Base-by-base conservation (phyloP, 129 eudicot species). In the Logfia minima region DNA sequence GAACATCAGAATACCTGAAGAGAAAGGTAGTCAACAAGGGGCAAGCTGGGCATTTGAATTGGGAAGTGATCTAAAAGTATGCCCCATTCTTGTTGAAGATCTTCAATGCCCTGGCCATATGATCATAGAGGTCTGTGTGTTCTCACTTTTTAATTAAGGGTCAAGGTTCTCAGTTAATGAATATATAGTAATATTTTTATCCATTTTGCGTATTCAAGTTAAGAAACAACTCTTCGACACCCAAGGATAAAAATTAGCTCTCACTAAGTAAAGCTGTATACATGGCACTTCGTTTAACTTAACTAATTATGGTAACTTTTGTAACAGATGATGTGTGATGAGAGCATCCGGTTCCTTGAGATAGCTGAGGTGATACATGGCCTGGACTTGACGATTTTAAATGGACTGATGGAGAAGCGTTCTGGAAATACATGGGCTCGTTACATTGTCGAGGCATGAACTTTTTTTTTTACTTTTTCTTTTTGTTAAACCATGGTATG, bases 41-140 rank as follows among this genome's bases (percentile, higher is more conserved):
- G 84, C 90, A 74, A 90, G 90, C 65, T 90, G 96, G 96, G 98
- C 94, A 60, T 63, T 77, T 6, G 98, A 92, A 84, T 68, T 90
- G 72, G 91, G 88, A 82, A 77, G 76, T 31, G 92, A 87, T 77
- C 65, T 70, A 45, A 84, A 87, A 70, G 76, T 78, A 24, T 91
- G 97, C 83, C 98, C 98, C 32, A 89, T 93, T 52, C 65, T 84
- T 73, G 96, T 93, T 28, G 91, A 88, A 84, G 98, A 93, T 80
- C 88, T 90, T 62, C 93, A 89, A 56, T 82, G 43, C 60, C 96
- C 97, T 2, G 88, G 97, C 31, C 91, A 86, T 83, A 88, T 93
- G 91, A 78, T 93, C 59, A 90, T 93, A 70, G 87, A 91, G 97
- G 98, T 93, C 56, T 37, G 71, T 60, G 14, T 64, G 39, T 66